A percentile compares a stretch with the other conserved stretches of the same genome.
Evolutionary conservation across 129 eudicot species (phyloP).

Genomic region (Oenanthe sinensis): DNA sequence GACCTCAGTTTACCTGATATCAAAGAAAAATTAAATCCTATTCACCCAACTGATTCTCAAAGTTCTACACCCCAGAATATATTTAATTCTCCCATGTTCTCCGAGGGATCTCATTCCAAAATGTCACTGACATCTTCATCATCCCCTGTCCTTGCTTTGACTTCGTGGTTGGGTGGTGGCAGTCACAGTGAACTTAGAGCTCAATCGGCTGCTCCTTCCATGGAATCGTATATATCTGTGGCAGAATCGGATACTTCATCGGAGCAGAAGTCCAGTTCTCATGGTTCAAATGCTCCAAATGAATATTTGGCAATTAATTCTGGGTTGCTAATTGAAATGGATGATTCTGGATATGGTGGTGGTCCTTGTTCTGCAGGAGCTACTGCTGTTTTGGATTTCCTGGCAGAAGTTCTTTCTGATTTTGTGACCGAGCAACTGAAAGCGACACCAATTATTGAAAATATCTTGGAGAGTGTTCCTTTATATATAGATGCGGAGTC

Average conservation of each 20-base stretch:
- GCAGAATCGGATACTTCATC: conserved; percentile 44
- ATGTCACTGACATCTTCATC: conserved; percentile 37
- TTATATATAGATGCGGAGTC: conserved; percentile 70
- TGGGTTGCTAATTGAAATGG: conserved; percentile 61
- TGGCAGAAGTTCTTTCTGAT: conserved; percentile 93
- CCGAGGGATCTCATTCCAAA: conserved; percentile 54
- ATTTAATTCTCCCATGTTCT: conserved; percentile 45
- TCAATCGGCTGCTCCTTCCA: conserved; percentile 44
- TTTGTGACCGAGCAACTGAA: conserved; percentile 83
- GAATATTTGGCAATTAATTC: conserved; percentile 45
- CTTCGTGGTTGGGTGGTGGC: conserved; percentile 63
- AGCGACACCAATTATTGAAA: conserved; percentile 51
- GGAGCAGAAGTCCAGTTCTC: conserved; percentile 42
- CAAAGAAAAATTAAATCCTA: conserved; percentile 29
- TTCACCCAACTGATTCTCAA: conserved; percentile 37
- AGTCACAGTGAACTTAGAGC: conserved; percentile 36
- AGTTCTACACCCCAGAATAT: conserved; percentile 43
- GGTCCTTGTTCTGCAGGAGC: conserved; percentile 99
- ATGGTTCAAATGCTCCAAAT: conserved; percentile 32
- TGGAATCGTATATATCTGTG: conserved; percentile 50
- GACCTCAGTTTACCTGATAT: conserved; percentile 36
- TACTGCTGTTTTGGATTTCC: conserved; percentile 74
- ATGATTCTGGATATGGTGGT: conserved; percentile 96
- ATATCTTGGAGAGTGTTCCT: conserved; percentile 73
- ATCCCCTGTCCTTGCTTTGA: conserved; percentile 49